Base-by-base conservation (phyloP, 2,329 filamentous ascomycete genomes). In the Alternaria arborescens region DNA sequence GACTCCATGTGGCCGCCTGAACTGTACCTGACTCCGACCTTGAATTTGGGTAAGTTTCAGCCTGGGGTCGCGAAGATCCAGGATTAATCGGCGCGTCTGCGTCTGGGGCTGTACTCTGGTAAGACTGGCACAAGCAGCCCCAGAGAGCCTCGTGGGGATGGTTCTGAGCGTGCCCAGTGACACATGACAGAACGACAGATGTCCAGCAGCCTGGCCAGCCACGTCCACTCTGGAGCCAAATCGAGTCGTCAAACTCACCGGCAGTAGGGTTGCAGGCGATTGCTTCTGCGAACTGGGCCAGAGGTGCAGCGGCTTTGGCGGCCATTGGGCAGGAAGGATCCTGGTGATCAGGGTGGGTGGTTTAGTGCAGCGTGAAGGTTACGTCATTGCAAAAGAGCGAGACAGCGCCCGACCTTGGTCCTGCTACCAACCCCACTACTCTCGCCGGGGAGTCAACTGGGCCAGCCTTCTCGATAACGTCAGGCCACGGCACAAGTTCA, bases 391-490 rank as follows among this genome's bases (percentile, higher is more conserved):
- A 43, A 34, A 48, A 58, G 57, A 56, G 52, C 38, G 53, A 60
- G 50, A 52, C 38, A 38, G 61, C 44, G 61, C 64, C 56, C 62
- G 58, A 62, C 62, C 61, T 62, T 60, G 53, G 41, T 57, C 52
- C 51, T 66, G 58, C 53, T 64, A 64, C 61, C 59, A 60, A 68
- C 65, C 65, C 65, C 65, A 66, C 65, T 55, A 61, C 61, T 58
- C 61, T 50, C 53, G 55, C 61, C 55, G 52, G 59, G 58, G 48
- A 64, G 50, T 61, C 63, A 64, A 65, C 66, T 67, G 60, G 65
- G 63, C 68, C 60, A 52, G 65, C 55, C 60, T 61, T 52, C 60
- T 66, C 52, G 62, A 68, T 71, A 68, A 71, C 67, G 70, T 71
- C 67, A 70, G 68, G 67, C 66, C 55, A 68, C 66, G 61, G 61